Percentiles rank a stretch among this genome's conserved stretches.
phyloP scores from a whole-genome alignment of 2,329 filamentous ascomycete genomes.

The Penicillium concentricum region DNA sequence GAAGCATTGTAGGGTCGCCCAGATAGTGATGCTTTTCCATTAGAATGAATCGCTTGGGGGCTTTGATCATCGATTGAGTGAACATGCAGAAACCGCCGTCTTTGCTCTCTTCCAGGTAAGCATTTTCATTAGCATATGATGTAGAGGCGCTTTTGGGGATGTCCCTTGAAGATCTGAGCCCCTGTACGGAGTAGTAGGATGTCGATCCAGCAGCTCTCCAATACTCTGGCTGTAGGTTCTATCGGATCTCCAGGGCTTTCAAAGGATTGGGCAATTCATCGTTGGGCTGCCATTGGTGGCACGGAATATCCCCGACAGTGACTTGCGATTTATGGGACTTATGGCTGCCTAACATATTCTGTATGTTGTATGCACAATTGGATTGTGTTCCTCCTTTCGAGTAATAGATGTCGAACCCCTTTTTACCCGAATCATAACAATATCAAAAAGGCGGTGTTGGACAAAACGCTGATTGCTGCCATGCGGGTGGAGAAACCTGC shows the following conservation, averaged over 20 bases:
- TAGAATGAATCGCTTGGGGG: background rate
- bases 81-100: background rate
- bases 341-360: background rate
- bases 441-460: conserved; percentile 7
- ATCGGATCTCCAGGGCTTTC: conserved; percentile 5
- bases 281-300: conserved; percentile 10
- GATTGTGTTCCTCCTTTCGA: background rate
- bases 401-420: background rate
- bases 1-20: background rate
- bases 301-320: background rate
- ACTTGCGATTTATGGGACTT: background rate
- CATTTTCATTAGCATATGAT: background rate
- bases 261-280: conserved; percentile 8
- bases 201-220: too few relatives aligned
- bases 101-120: background rate
- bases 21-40: background rate
- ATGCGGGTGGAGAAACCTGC: conserved; percentile 12
- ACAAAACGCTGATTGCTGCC: conserved; percentile 11
- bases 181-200: background rate
- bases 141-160: background rate
- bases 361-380: background rate
- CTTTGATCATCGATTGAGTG: background rate
- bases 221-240: background rate
- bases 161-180: background rate
- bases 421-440: background rate